Conservation (phyloP, 306 rosid genomes). For the Begonia peltatifolia region DNA sequence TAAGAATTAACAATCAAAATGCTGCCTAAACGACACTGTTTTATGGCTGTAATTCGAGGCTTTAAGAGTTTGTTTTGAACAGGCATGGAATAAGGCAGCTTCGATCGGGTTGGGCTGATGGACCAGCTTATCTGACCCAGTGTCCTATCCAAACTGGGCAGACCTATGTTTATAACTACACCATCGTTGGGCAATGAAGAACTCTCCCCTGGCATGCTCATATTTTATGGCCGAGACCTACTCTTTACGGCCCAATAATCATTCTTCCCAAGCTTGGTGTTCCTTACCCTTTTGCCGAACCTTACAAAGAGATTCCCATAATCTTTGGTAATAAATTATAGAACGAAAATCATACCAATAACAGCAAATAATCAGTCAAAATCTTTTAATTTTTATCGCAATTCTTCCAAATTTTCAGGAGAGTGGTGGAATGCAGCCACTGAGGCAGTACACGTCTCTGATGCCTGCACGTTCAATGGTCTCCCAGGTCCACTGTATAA, state of each 20-base stretch:
- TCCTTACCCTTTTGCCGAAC: slow-evolving; percentile 23
- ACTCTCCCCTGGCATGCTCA: slow-evolving; percentile 68
- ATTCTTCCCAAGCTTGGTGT: slow-evolving; percentile 37
- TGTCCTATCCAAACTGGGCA: slow-evolving; percentile 56
- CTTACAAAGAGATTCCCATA: background rate
- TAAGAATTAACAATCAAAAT: slow-evolving; percentile 7
- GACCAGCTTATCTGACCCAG: slow-evolving; percentile 57
- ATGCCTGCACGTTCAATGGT: slow-evolving; percentile 67
- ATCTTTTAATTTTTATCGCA: no score
- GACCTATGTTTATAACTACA: slow-evolving; percentile 52
- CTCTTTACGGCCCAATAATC: slow-evolving; percentile 43
- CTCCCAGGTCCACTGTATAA: slow-evolving; percentile 60
- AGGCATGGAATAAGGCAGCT: slow-evolving; percentile 69
- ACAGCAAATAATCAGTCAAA: no score
- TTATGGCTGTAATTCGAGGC: background rate
- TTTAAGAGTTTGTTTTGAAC: background rate
- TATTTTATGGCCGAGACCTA: slow-evolving; percentile 48
- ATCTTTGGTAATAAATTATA: background rate
- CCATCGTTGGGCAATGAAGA: slow-evolving; percentile 45
- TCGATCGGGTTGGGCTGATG: slow-evolving; percentile 53
- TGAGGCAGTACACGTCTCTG: slow-evolving; percentile 67
- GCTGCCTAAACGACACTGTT: background rate
- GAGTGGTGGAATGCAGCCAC: slow-evolving; percentile 71
- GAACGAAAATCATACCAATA: no score
- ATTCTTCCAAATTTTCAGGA: slow-evolving; percentile 22